These are phyloP conservation scores for Hypsizygus marmoreus DNA, from an alignment of 768 basidiomycete species.

Conservation along the genomic window DNA sequence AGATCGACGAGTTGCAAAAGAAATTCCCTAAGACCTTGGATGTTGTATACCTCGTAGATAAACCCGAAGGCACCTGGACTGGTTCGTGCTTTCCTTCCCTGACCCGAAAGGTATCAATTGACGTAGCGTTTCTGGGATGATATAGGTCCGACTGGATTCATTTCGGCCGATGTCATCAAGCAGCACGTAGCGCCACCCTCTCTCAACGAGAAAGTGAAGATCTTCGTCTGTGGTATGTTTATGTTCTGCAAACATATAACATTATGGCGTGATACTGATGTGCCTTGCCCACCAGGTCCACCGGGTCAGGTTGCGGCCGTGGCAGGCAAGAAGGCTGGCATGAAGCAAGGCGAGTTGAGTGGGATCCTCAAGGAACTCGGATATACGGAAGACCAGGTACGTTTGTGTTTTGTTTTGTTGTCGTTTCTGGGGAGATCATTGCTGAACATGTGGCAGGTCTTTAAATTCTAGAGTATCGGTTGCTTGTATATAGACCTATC, in stretches of 20 bases:
- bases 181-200: constrained; percentile 67
- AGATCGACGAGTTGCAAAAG: constrained; percentile 69
- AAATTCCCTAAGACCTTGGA: constrained; percentile 73
- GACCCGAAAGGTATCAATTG: background rate
- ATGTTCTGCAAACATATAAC: background rate
- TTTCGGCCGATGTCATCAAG: constrained; percentile 72
- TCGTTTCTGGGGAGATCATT: background rate
- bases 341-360: constrained; percentile 80
- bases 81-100: constrained; percentile 38
- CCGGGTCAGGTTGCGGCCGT: constrained; percentile 88
- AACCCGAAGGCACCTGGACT: constrained; percentile 57
- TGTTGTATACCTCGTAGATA: constrained; percentile 86
- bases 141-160: constrained; percentile 70
- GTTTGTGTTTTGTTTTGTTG: background rate
- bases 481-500: no score
- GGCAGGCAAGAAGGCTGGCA: constrained; percentile 86
- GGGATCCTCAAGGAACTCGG: constrained; percentile 88
- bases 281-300: constrained; percentile 53
- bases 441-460: constrained; percentile 31
- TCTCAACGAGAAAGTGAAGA: constrained; percentile 77
- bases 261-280: constrained; percentile 6
- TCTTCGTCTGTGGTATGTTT: constrained; percentile 82
- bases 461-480: constrained; percentile 40
- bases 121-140: background rate
- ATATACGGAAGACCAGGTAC: constrained; percentile 84